Evolutionary conservation across 345 rosid genomes (phyloP).

Genomic region (Gynandropsis gynandra): DNA sequence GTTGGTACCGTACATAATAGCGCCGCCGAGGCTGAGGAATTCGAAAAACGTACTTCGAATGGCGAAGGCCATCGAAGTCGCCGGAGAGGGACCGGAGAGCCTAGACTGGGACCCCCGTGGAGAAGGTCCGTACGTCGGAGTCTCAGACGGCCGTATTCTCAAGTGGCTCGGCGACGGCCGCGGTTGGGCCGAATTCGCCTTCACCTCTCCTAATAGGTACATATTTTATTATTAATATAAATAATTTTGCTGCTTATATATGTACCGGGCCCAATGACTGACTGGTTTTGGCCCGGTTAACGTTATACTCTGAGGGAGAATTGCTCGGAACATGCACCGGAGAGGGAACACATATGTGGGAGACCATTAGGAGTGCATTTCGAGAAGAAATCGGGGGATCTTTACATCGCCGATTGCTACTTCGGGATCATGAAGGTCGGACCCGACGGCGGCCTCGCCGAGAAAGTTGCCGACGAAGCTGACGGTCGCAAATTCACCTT

Average conservation of each 20-base stretch:
- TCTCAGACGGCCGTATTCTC: constrained; percentile 28
- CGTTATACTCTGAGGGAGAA: constrained; percentile 1
- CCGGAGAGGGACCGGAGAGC: constrained; percentile 29
- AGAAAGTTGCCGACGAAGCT: constrained; percentile 31
- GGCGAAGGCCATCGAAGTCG: constrained; percentile 19
- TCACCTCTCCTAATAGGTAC: constrained; percentile 46
- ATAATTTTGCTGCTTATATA: no score
- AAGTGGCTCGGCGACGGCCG: constrained; percentile 25
- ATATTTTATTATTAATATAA: background rate
- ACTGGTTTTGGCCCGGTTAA: no score
- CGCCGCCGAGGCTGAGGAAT: constrained; percentile 21
- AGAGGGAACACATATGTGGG: constrained; percentile 49
- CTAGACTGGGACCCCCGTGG: constrained; percentile 27
- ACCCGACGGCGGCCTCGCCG: constrained; percentile 46
- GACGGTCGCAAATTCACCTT: constrained; percentile 38
- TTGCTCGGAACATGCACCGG: constrained; percentile 16
- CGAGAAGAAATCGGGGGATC: constrained; percentile 44
- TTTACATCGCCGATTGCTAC: constrained; percentile 63
- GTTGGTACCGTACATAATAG: constrained; percentile 16
- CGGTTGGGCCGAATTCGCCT: constrained; percentile 59
- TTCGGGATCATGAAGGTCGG: constrained; percentile 49
- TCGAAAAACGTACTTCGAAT: constrained; percentile 15
- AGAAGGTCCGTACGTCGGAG: constrained; percentile 29
- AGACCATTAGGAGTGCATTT: constrained; percentile 56
- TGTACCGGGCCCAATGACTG: no score